Base-by-base conservation (phyloP, 345 rosid genomes). In the Gossypium turneri region DNA sequence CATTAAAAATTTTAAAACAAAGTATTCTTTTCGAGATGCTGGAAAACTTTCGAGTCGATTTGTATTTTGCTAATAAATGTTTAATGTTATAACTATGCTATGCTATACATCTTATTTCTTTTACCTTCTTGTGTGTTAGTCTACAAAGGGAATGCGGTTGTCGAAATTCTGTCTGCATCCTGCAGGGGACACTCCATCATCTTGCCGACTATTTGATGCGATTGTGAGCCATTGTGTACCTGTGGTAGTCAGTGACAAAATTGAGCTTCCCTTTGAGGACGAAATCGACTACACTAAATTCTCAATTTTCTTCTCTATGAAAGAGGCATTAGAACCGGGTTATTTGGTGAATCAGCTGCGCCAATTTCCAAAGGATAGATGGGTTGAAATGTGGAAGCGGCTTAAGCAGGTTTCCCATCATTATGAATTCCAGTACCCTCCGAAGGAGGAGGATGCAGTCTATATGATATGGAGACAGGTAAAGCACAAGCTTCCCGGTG, bases 141-240 rank as follows among this genome's bases (percentile, higher is more conserved):
- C 97, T 64, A 88, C 90, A 4, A 76, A 89, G 84, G 97, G 91
- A 66, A 94, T 90, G 98, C 92, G 97, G 19, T 80, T 82, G 41
- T 94, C 98, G 4, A 94, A 90, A 70, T 92, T 92, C 81, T 94
- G 98, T 75, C 86, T 94, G 48, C 85, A 90, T 85, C 97, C 94
- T 50, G 97, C 92, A 7, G 97, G 98, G 68, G 98, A 94, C 69
- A 92, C 98, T 15, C 98, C 98, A 56, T 90, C 98, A 48, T 92
- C 98, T 34, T 90, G 94, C 82, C 90, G 97, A 20, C 78, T 92
- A 44, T 94, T 92, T 64, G 97, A 92, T 66, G 98, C 97, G 25
- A 89, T 92, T 59, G 94, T 86, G 75, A 92, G 97, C 82, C 96
- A 90, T 81, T 92, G 98, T 76, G 81, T 92, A 56, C 97, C 98